Percentiles rank a stretch among this genome's conserved stretches.
Evolutionary conservation across 371 early-diverging fungal genomes (phyloP).

Genomic region (Lichtheimia ornata): DNA sequence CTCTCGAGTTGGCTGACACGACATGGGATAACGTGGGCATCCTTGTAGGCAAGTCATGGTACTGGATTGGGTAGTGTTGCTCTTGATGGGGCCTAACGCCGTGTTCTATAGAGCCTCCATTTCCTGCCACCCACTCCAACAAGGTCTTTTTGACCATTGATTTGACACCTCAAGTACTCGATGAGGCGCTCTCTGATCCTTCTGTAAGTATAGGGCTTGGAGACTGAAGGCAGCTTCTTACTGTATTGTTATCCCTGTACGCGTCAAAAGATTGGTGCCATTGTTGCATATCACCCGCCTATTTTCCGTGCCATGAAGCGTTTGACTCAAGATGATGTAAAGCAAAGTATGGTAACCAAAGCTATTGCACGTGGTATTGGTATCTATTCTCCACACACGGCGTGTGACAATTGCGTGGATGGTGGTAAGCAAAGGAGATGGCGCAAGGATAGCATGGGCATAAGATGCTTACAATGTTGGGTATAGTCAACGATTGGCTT

Average conservation of each 20-base stretch:
- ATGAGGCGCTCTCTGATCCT: conserved; percentile 86
- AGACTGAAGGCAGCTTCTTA: neutral
- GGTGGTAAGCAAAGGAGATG: conserved; percentile 63
- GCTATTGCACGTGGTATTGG: conserved; percentile 88
- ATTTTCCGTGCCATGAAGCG: conserved; percentile 90
- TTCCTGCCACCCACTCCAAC: conserved; percentile 64
- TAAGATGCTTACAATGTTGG: neutral
- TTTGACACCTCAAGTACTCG: conserved; percentile 83
- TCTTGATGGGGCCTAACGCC: neutral
- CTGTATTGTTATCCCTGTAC: neutral
- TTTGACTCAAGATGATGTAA: conserved; percentile 71
- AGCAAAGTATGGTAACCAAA: conserved; percentile 81
- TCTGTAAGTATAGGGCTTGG: conserved; percentile 19
- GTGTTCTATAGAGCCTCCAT: conserved; percentile 66
- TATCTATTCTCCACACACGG: conserved; percentile 97
- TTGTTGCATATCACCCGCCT: conserved; percentile 96
- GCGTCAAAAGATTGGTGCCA: conserved; percentile 71
- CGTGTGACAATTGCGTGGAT: conserved; percentile 82
- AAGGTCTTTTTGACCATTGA: conserved; percentile 96
- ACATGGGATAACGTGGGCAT: conserved; percentile 98
- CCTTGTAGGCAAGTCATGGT: conserved; percentile 65
- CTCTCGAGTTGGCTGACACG: conserved; percentile 83
- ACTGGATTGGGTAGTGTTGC: neutral
- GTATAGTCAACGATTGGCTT: conserved; percentile 84
- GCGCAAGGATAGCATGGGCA: neutral